phyloP scores from a whole-genome alignment of 1,139 yeast genomes.

The Scheffersomyces parashehatae region DNA sequence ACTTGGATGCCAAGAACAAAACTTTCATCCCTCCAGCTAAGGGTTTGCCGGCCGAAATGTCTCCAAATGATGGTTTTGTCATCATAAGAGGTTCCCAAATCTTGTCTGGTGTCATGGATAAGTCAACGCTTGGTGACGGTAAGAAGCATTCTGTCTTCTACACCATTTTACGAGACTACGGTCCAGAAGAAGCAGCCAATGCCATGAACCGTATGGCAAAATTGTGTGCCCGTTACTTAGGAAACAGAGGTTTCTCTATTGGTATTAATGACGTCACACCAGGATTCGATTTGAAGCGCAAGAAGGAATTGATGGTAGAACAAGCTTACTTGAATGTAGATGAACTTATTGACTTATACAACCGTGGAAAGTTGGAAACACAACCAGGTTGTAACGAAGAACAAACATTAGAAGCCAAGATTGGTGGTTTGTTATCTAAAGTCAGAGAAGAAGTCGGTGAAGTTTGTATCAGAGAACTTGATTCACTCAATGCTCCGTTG shows the following conservation, averaged over 20 bases:
- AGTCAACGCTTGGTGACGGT: constrained; percentile 95
- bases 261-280: constrained; percentile 99
- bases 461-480: constrained; percentile 90
- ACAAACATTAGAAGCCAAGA: constrained; percentile 95
- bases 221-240: constrained; percentile 90
- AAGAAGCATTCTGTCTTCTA: constrained; percentile 96
- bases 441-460: constrained; percentile 99
- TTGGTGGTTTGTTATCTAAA: constrained; percentile 92
- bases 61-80: constrained; percentile 95
- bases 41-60: constrained; percentile 85
- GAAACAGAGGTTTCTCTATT: constrained; percentile 94
- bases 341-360: constrained; percentile 76
- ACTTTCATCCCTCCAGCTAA: constrained; percentile 73
- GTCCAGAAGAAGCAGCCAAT: constrained; percentile 89
- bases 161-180: constrained; percentile 91
- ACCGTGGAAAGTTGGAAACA: constrained; percentile 88
- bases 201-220: constrained; percentile 99
- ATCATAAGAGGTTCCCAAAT: constrained; percentile 87
- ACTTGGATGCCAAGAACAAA: constrained; percentile 92
- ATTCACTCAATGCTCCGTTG: constrained; percentile 89
- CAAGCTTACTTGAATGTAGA: constrained; percentile 91
- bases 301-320: constrained; percentile 89
- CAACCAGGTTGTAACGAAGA: constrained; percentile 99
- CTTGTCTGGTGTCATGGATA: constrained; percentile 95
- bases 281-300: constrained; percentile 69